A percentile compares a stretch with the other conserved stretches of the same genome.
Conservation (phyloP, 352 stramenopile genomes). For the Thalassiosira allenii region DNA sequence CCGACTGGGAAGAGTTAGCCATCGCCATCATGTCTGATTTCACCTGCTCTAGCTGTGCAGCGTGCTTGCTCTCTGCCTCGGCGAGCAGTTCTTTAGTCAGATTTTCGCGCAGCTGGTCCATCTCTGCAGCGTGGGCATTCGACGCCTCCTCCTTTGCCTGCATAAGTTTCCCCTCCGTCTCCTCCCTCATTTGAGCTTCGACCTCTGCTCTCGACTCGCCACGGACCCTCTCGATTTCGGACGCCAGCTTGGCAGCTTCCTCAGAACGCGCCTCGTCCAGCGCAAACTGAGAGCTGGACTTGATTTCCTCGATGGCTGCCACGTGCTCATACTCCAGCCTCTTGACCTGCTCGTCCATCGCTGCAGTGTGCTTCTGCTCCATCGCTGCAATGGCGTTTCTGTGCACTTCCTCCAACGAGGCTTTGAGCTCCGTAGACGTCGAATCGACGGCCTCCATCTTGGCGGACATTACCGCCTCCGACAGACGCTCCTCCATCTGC, state of each 20-base stretch:
- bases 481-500: slow-evolving; percentile 34
- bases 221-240: slow-evolving; percentile 42
- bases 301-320: slow-evolving; percentile 35
- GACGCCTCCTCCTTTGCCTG: slow-evolving; percentile 41
- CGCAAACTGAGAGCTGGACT: slow-evolving; percentile 41
- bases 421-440: slow-evolving; percentile 30
- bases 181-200: slow-evolving; percentile 6
- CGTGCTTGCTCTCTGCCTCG: slow-evolving; percentile 56
- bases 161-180: slow-evolving; percentile 19
- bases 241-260: slow-evolving; percentile 28
- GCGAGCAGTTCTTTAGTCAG: slow-evolving; percentile 46
- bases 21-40: slow-evolving; percentile 43
- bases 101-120: slow-evolving; percentile 54
- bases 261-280: slow-evolving; percentile 35
- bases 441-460: slow-evolving; percentile 50
- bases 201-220: slow-evolving; percentile 24
- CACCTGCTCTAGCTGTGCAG: slow-evolving; percentile 52
- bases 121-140: slow-evolving; percentile 29
- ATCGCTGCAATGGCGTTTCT: slow-evolving; percentile 32
- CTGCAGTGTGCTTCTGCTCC: slow-evolving; percentile 45
- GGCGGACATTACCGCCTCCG: slow-evolving; percentile 38
- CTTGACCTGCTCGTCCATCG: slow-evolving; percentile 31
- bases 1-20: slow-evolving; percentile 42
- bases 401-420: slow-evolving; percentile 26
- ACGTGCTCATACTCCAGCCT: slow-evolving; percentile 21